Conservation (phyloP, 805 yeast genomes). For the Ascoidea tarda region DNA sequence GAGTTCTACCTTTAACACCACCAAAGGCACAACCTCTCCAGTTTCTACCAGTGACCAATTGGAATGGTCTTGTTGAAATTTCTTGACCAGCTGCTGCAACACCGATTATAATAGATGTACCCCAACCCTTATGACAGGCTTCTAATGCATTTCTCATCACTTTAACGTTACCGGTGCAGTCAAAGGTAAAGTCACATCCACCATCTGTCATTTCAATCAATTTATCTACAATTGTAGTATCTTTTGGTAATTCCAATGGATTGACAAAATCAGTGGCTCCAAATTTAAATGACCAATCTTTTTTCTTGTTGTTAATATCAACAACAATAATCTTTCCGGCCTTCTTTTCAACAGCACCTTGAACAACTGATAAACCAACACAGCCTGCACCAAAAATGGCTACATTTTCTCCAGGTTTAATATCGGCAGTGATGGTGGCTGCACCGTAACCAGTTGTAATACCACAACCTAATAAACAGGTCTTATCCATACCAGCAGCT, state of each 20-base stretch:
- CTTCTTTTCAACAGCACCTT: constrained; percentile 78
- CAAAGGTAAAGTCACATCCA: constrained; percentile 91
- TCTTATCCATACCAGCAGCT: constrained; percentile 70
- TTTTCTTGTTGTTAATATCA: constrained; percentile 76
- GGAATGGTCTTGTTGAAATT: constrained; percentile 95
- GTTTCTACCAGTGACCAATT: constrained; percentile 95
- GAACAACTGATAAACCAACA: constrained; percentile 91
- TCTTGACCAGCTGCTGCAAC: constrained; percentile 99
- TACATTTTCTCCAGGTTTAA: constrained; percentile 81
- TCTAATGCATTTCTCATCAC: constrained; percentile 97
- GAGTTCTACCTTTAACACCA: constrained; percentile 95
- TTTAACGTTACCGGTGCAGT: constrained; percentile 91
- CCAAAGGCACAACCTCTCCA: constrained; percentile 99
- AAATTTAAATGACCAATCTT: constrained; percentile 74
- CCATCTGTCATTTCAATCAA: constrained; percentile 89
- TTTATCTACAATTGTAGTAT: constrained; percentile 63
- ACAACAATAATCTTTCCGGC: constrained; percentile 76
- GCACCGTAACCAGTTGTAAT: constrained; percentile 98
- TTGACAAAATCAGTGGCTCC: constrained; percentile 95
- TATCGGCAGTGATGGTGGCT: constrained; percentile 85
- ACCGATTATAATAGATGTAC: constrained; percentile 87
- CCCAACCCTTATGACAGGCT: constrained; percentile 99
- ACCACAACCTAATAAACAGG: constrained; percentile 95
- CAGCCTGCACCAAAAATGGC: constrained; percentile 98
- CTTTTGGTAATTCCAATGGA: constrained; percentile 54